Evolutionary conservation across 2,329 filamentous ascomycete species (phyloP), one percentile per base, ranked within the genome.

Genomic region (Esteya vermicola): DNA sequence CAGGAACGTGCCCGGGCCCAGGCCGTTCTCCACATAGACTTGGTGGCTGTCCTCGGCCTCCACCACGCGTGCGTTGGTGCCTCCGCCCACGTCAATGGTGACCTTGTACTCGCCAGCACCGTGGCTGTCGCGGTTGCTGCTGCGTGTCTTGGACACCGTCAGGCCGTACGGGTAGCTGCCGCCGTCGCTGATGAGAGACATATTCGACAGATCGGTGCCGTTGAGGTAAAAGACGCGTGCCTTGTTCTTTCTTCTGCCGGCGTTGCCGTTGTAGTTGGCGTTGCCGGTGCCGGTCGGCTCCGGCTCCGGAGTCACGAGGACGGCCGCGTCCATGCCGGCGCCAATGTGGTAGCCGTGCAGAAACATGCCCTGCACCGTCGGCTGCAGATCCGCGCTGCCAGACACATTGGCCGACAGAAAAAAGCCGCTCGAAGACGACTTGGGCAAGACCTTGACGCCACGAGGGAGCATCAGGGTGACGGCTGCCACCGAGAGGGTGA

Each of bases 151-250:
- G 28, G 55, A 50, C 10, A 60, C 47, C 16, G 47, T 48, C 42
- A 68, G 50, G 35, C 59, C 61, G 27, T 50, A 56, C 4, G 65
- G 61, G 40, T 52, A 58, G 25, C 61, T 62, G 16, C 55, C 55
- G 16, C 19, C 25, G 43, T 68, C 64, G 21, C 57, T 59, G 23
- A 69, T 40, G 37, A 64, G 50, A 32, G 54, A 57, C 27, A 57
- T 56, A 16, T 34, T 16, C 50, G 51, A 16, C 48, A 47, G 7
- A 58, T 46, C 30, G 63, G 56, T 7, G 48, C 62, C 65, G 48
- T 72, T 71, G 42, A 64, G 54, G 58, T 70, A 71, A 49, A 70
- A 71, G 43, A 63, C 47, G 36, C 55, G 53, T 12, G 6, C 51
- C 52, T 13, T 40, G 36, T 31, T 35, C 6, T 33, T 40, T 9